Conservation (phyloP, 2,329 filamentous ascomycete genomes). For the Xylaria sp. region DNA sequence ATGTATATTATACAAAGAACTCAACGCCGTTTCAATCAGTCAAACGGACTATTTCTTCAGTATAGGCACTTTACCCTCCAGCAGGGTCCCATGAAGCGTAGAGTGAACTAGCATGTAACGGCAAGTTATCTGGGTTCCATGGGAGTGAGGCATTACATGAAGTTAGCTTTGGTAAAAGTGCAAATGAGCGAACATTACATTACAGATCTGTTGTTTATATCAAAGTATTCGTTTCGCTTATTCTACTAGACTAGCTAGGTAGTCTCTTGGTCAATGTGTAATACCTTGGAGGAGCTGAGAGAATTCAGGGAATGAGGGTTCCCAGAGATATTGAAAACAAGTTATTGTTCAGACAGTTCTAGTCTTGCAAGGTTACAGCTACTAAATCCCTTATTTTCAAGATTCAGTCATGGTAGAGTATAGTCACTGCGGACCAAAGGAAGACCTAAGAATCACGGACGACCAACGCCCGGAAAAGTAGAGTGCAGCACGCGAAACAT, state of each 20-base stretch:
- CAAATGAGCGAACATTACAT: too few relatives aligned
- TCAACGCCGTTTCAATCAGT: background rate
- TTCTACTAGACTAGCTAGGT: background rate
- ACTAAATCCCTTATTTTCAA: background rate
- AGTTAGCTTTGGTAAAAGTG: background rate
- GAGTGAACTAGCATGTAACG: background rate
- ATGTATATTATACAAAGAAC: background rate
- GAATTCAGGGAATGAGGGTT: background rate
- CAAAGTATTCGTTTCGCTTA: background rate
- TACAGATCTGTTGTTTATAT: background rate
- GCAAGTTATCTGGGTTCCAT: background rate
- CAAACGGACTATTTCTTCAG: background rate
- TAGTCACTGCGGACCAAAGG: conserved; percentile 19
- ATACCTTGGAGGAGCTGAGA: background rate
- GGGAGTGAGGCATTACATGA: background rate
- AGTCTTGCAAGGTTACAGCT: background rate
- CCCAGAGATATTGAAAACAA: background rate
- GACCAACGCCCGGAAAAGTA: conserved; percentile 15
- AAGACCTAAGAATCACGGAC: conserved; percentile 15
- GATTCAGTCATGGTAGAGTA: background rate
- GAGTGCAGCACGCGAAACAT: conserved; percentile 6
- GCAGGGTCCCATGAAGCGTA: background rate
- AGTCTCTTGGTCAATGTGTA: background rate
- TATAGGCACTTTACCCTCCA: background rate
- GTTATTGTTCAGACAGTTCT: background rate